Evolutionary conservation across 2,329 filamentous ascomycete species (phyloP).

Genomic region (Microascus cirrosus): DNA sequence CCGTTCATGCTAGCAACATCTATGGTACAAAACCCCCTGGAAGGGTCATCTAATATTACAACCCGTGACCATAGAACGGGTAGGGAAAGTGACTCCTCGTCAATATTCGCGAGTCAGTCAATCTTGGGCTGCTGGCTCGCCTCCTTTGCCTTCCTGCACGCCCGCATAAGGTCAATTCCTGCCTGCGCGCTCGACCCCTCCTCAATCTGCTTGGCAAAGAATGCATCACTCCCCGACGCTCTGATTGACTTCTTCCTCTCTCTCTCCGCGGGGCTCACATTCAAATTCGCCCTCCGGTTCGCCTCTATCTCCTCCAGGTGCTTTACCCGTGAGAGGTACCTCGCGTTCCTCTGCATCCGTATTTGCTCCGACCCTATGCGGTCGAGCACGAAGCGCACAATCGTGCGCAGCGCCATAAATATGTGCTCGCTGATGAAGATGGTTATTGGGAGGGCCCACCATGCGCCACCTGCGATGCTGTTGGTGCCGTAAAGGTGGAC

Average conservation of each 20-base stretch:
- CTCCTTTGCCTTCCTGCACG: not conserved
- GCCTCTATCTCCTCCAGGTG: conserved; percentile 28
- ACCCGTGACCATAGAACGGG: no score
- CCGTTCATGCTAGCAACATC: no score
- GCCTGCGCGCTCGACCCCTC: conserved; percentile 21
- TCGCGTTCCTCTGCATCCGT: conserved; percentile 24
- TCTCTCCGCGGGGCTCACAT: conserved; percentile 21
- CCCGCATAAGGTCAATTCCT: conserved; percentile 1
- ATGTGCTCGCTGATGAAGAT: conserved; percentile 66
- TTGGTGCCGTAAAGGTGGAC: conserved; percentile 60
- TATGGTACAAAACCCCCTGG: no score
- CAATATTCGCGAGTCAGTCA: not conserved
- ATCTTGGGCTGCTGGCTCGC: not conserved
- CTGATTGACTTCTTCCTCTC: conserved; percentile 25
- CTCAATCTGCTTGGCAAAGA: conserved; percentile 30
- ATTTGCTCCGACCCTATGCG: conserved; percentile 27
- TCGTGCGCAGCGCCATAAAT: conserved; percentile 48
- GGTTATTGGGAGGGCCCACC: conserved; percentile 55
- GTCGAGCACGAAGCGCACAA: conserved; percentile 23
- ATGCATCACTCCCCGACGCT: conserved; percentile 18
- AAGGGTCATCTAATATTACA: no score
- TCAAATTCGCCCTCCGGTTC: conserved; percentile 19
- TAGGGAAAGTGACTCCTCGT: no score
- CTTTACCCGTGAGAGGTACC: conserved; percentile 23
- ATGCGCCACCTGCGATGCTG: conserved; percentile 41